Percentiles rank a stretch among this genome's conserved stretches.
phyloP scores from a whole-genome alignment of 2,329 filamentous ascomycete genomes.

The Stagonosporopsis chrysanthemi region DNA sequence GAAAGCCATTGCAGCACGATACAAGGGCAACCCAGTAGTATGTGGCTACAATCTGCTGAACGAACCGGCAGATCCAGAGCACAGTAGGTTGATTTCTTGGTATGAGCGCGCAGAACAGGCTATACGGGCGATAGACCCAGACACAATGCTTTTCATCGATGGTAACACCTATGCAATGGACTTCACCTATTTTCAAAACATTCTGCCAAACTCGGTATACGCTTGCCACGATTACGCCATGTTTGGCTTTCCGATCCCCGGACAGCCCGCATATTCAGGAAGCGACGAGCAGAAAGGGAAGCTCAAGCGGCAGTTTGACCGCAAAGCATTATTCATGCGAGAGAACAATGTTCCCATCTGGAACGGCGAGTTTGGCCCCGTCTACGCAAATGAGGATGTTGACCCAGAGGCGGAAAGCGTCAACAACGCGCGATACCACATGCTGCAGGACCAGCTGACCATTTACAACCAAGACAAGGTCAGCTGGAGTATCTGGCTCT shows the following conservation, averaged over 20 bases:
- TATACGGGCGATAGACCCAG: slow-evolving; percentile 31
- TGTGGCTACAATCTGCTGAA: slow-evolving; percentile 28
- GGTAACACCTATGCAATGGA: slow-evolving; percentile 64
- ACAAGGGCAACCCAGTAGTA: slow-evolving; percentile 17
- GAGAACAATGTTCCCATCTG: slow-evolving; percentile 21
- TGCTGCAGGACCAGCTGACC: slow-evolving; percentile 20
- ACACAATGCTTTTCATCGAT: slow-evolving; percentile 59
- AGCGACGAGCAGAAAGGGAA: slow-evolving; percentile 52
- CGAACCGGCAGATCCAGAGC: slow-evolving; percentile 26
- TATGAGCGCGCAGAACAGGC: slow-evolving; percentile 27
- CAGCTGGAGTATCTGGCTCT: slow-evolving; percentile 26
- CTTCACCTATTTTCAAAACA: slow-evolving; percentile 53
- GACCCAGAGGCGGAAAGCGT: slow-evolving; percentile 14
- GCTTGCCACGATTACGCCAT: slow-evolving; percentile 55
- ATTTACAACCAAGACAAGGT: slow-evolving; percentile 22
- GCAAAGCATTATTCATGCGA: slow-evolving; percentile 25
- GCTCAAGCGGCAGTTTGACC: slow-evolving; percentile 35
- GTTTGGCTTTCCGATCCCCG: slow-evolving; percentile 55
- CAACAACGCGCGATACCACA: slow-evolving; percentile 13
- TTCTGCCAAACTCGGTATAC: slow-evolving; percentile 56
- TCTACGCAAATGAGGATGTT: slow-evolving; percentile 17
- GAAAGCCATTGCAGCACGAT: slow-evolving; percentile 18
- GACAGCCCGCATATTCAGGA: slow-evolving; percentile 49
- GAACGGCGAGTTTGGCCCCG: slow-evolving; percentile 27
- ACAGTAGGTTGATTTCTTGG: slow-evolving; percentile 17